A percentile compares a stretch with the other conserved stretches of the same genome.
Evolutionary conservation across 306 rosid species (phyloP).

Genomic region (Cucumis cinereus): DNA sequence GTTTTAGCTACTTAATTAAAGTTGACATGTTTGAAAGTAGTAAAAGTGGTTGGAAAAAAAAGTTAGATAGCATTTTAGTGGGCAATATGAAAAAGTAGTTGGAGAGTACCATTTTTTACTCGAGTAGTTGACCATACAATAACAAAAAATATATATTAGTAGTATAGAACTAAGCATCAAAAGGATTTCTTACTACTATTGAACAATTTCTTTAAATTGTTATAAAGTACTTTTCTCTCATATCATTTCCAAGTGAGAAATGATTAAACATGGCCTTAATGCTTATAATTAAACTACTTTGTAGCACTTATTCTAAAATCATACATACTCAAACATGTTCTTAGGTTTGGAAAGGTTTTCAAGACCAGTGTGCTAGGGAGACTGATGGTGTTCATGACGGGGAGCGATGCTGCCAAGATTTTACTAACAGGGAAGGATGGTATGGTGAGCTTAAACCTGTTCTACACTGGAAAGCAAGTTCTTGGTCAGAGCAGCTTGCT

Average conservation of each 20-base stretch:
- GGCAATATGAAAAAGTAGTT: not conserved
- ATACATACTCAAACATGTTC: not conserved
- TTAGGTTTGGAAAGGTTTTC: constrained; percentile 76
- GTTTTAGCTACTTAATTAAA: not conserved
- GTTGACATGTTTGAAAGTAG: not conserved
- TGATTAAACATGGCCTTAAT: not conserved
- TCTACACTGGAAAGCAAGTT: constrained; percentile 66
- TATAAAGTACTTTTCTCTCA: not conserved
- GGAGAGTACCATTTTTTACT: not conserved
- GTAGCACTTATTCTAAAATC: not conserved
- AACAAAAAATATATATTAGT: not conserved
- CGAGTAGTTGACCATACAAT: not conserved
- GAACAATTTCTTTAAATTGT: not conserved
- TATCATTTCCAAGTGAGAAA: not conserved
- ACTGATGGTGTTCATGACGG: constrained; percentile 70
- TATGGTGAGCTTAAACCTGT: constrained; percentile 69
- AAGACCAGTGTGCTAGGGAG: constrained; percentile 69
- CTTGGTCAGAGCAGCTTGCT: constrained; percentile 75
- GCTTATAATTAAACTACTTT: not conserved
- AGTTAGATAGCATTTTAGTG: not conserved
- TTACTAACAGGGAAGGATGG: constrained; percentile 70
- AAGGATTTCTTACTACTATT: not conserved
- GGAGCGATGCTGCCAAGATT: constrained; percentile 75
- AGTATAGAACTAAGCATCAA: not conserved
- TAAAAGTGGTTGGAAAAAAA: not conserved